These are phyloP conservation scores for Beauveria medogensis DNA, from an alignment of 2,329 filamentous ascomycete genomes.

Conservation along the genomic window DNA sequence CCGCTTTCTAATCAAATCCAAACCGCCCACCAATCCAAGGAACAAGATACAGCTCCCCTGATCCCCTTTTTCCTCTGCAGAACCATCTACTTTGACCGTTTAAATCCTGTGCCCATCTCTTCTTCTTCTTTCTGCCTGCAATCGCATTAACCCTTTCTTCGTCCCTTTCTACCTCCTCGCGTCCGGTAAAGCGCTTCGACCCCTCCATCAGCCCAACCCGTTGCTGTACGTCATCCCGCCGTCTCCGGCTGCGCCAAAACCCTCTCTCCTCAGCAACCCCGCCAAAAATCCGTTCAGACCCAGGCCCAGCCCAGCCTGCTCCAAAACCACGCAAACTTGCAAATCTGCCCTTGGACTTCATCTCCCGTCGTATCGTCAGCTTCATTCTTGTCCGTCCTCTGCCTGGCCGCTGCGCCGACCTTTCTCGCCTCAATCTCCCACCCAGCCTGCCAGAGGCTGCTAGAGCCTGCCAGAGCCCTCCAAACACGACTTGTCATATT, in stretches of 20 bases:
- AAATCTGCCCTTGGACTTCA: background rate
- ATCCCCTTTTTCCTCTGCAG: background rate
- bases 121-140: background rate
- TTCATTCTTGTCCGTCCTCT: background rate
- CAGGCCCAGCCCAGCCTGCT: conserved; percentile 4
- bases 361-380: background rate
- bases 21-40: background rate
- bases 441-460: background rate
- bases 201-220: background rate
- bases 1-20: conserved; percentile 4
- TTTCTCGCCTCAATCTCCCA: background rate
- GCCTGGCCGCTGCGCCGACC: background rate
- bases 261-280: conserved; percentile 1
- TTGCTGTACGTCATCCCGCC: conserved; percentile 8
- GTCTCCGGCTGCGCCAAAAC: conserved; percentile 2
- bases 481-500: background rate
- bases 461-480: background rate
- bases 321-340: conserved; percentile 7
- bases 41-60: background rate
- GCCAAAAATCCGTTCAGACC: conserved; percentile 7
- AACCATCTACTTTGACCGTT: background rate
- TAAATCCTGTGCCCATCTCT: background rate
- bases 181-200: background rate
- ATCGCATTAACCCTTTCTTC: background rate
- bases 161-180: background rate